Evolutionary conservation across 139 green algal species (phyloP).

Genomic region (Chlamydomonas sphaeroides): DNA sequence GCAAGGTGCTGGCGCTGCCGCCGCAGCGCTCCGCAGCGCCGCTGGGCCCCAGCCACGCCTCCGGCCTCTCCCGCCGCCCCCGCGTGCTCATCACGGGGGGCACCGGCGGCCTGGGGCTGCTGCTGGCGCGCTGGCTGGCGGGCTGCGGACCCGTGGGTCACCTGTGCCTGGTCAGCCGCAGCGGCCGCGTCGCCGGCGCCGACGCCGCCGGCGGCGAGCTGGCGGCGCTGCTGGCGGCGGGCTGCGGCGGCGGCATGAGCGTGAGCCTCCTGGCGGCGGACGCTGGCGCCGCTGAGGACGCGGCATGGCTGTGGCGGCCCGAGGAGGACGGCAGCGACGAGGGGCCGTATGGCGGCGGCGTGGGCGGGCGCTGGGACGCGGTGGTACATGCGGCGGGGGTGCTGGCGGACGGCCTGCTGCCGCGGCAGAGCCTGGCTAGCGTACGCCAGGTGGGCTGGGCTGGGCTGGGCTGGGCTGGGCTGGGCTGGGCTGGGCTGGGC

Average conservation of each 20-base stretch:
- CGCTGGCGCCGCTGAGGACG: conserved; percentile 17
- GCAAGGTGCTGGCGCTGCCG: conserved; percentile 67
- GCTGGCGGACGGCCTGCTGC: conserved; percentile 56
- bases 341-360: not conserved
- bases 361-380: conserved; percentile 20
- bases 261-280: conserved; percentile 27
- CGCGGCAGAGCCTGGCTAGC: conserved; percentile 41
- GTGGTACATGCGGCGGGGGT: conserved; percentile 65
- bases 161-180: conserved; percentile 49
- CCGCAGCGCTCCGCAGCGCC: not conserved
- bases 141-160: conserved; percentile 26
- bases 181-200: conserved; percentile 22
- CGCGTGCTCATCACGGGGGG: conserved; percentile 66
- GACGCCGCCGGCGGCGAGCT: not conserved
- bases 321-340: not conserved
- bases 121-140: conserved; percentile 65
- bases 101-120: conserved; percentile 65
- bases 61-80: conserved; percentile 8
- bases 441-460: not conserved
- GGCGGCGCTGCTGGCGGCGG: conserved; percentile 10
- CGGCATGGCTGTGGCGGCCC: not conserved
- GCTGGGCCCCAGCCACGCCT: not conserved
- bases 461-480: too few species aligned
- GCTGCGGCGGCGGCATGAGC: not conserved
- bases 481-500: too few species aligned